phyloP scores from a whole-genome alignment of 2,329 filamentous ascomycete genomes.

The Arachnomyces sp. region DNA sequence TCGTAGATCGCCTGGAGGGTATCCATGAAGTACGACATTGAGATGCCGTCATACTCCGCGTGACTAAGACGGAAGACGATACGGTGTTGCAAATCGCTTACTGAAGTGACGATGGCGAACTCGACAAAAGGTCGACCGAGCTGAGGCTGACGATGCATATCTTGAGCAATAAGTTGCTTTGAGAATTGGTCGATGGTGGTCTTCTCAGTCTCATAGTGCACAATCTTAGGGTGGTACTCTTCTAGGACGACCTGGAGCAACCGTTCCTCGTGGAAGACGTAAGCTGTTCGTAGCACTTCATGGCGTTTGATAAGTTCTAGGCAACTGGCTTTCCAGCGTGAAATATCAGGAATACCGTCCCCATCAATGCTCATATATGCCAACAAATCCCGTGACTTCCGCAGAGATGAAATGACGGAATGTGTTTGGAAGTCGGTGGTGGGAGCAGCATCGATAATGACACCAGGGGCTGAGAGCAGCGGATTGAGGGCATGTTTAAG shows the following conservation, averaged over 20 bases:
- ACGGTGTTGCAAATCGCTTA: slow-evolving; percentile 20
- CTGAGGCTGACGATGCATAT: slow-evolving; percentile 46
- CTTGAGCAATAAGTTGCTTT: slow-evolving; percentile 41
- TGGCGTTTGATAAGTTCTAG: slow-evolving; percentile 46
- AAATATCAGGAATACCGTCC: too few species aligned
- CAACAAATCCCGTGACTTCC: not conserved
- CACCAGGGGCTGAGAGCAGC: too few species aligned
- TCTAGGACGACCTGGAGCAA: slow-evolving; percentile 48
- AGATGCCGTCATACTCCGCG: slow-evolving; percentile 58
- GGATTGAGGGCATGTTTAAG: too few species aligned
- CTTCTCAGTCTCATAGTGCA: slow-evolving; percentile 41
- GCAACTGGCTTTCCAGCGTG: too few species aligned
- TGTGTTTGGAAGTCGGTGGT: slow-evolving; percentile 3
- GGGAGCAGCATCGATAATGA: slow-evolving; percentile 1
- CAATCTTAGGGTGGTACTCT: slow-evolving; percentile 35
- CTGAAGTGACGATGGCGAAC: slow-evolving; percentile 43
- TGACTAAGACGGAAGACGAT: slow-evolving; percentile 55
- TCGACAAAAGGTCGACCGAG: slow-evolving; percentile 50
- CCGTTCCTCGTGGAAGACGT: slow-evolving; percentile 37
- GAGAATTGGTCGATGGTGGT: slow-evolving; percentile 39
- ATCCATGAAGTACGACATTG: slow-evolving; percentile 46
- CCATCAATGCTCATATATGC: not conserved
- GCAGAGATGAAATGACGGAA: not conserved
- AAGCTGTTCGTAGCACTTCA: slow-evolving; percentile 55
- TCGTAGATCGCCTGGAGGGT: slow-evolving; percentile 44